Evolutionary conservation across 352 stramenopile genomes (phyloP), one percentile per base, ranked within the genome.

Genomic region (Peronospora farinosa): DNA sequence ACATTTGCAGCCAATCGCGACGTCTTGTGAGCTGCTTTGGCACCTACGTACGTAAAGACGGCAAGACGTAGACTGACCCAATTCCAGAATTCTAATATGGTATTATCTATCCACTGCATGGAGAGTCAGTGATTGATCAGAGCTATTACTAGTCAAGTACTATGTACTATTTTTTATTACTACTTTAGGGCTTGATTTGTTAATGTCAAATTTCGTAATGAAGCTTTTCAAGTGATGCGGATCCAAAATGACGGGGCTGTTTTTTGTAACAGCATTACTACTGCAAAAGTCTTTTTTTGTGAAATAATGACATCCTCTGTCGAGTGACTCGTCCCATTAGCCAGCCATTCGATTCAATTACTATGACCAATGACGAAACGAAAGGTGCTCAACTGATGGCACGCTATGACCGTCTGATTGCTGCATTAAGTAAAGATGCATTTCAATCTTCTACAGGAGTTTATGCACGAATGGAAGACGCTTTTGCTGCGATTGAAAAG

Each of bases 321-420:
- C 27, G 11, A 53, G 25, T 45, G 36, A 30, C 49, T 17, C 39
- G 13, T 15, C 30, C 8, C 31, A 16, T 44, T 33, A 25, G 12
- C 49, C 56, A 64, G 50, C 44, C 56, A 64, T 59, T 56, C 33
- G 36, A 46, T 48, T 46, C n/a, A 55, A 38, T n/a, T 33, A 51
- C 4, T 30, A 63, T 67, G 48, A 15, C 31, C 12, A 27, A 5
- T 13, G 46, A 54, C 9, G 41, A 19, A 27, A 39, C n/a, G 9
- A 52, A 51, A 17, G 16, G 44, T 16, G 51, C 45, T 28, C 46
- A 25, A 28, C 38, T 75, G 33, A 41, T 59, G 21, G 66, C 63
- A 17, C 67, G 59, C 11, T 92, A 86, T 43, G 81, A 88, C 49
- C 57, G 67, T 32, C 54, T 92, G 30, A 75, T 92, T 42, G 51